Percentiles rank a stretch among this genome's conserved stretches.
phyloP scores from a whole-genome alignment of 768 basidiomycete species.

The Tylopilus subfusipes region DNA sequence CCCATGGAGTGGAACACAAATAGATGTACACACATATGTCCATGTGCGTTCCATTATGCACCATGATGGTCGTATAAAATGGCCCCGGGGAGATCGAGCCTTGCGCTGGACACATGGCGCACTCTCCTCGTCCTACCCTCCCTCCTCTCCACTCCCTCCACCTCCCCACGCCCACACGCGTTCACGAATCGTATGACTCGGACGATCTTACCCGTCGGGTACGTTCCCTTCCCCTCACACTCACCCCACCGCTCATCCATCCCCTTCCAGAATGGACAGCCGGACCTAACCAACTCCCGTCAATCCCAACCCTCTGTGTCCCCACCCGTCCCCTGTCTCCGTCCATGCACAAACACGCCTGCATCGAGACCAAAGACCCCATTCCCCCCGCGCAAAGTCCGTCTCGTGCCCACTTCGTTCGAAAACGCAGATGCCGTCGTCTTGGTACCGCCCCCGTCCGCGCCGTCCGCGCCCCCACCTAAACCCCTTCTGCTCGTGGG shows the following conservation, averaged over 20 bases:
- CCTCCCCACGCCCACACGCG: slow-evolving; percentile 26
- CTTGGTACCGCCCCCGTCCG: slow-evolving; percentile 36
- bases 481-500: slow-evolving; percentile 49
- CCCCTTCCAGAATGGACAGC: neutral
- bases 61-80: too few species aligned
- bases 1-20: too few species aligned
- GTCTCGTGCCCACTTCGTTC: slow-evolving; percentile 48
- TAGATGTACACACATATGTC: too few species aligned
- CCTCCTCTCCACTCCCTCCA: slow-evolving; percentile 51
- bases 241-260: neutral
- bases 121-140: slow-evolving; percentile 44
- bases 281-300: too few species aligned
- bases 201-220: slow-evolving; percentile 12
- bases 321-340: slow-evolving; percentile 22
- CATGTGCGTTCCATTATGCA: too few species aligned
- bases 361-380: neutral
- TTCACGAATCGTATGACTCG: slow-evolving; percentile 4
- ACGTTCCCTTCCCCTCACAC: neutral
- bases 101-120: too few species aligned
- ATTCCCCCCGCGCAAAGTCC: slow-evolving; percentile 29
- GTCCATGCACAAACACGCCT: neutral
- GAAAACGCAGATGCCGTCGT: slow-evolving; percentile 54
- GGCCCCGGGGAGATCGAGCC: too few species aligned
- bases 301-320: slow-evolving; percentile 9
- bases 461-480: slow-evolving; percentile 15